These are phyloP conservation scores for Striga asiatica DNA, from an alignment of 257 asterid species.

Conservation along the genomic window DNA sequence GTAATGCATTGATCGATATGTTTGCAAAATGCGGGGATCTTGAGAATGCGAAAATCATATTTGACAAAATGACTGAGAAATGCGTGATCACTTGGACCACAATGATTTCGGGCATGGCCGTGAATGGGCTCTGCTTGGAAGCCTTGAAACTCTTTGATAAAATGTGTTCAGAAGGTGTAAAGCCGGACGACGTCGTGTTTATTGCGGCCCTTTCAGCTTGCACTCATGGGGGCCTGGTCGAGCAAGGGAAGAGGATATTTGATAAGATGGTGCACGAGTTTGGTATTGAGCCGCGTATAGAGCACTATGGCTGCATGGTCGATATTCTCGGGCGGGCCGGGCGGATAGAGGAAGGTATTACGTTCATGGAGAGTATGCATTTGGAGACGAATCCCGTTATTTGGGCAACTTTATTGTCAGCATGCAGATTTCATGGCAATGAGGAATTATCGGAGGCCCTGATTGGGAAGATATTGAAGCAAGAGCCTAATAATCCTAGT, in stretches of 20 bases:
- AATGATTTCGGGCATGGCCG: constrained; percentile 39
- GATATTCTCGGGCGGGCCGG: constrained; percentile 48
- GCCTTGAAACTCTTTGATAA: constrained; percentile 28
- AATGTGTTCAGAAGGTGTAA: constrained; percentile 27
- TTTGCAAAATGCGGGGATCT: constrained; percentile 48
- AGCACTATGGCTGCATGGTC: constrained; percentile 53
- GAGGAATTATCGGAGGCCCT: constrained; percentile 22
- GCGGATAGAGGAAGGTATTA: constrained; percentile 31
- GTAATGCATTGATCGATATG: constrained; percentile 45
- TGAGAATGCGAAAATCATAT: constrained; percentile 29
- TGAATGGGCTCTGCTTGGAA: constrained; percentile 28
- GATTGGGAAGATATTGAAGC: constrained; percentile 25
- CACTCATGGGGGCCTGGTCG: constrained; percentile 36
- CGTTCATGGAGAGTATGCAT: constrained; percentile 32
- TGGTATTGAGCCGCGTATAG: constrained; percentile 32
- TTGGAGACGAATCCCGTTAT: constrained; percentile 37
- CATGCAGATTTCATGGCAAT: constrained; percentile 34
- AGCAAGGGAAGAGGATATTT: constrained; percentile 31
- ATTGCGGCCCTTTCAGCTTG: constrained; percentile 45
- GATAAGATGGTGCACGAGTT: constrained; percentile 29
- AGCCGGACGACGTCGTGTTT: constrained; percentile 40
- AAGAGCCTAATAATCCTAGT: constrained; percentile 36
- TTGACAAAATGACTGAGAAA: constrained; percentile 24
- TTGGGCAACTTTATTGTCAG: constrained; percentile 46
- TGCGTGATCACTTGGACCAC: constrained; percentile 48